Base-by-base conservation (phyloP, 139 green algal genomes). In the Monoraphidium neglectum region DNA sequence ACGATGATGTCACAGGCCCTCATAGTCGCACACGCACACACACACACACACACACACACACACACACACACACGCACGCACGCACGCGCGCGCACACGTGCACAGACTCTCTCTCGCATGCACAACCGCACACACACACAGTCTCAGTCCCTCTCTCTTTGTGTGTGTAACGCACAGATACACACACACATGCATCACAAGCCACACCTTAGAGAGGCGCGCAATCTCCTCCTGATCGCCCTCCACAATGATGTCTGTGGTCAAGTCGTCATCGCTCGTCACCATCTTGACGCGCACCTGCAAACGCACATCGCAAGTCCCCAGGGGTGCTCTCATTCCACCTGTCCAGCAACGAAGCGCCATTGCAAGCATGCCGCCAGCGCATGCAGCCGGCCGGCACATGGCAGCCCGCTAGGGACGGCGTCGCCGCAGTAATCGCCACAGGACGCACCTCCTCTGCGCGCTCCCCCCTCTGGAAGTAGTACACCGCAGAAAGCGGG, bases 201-300 rank as follows among this genome's bases (percentile, higher is more conserved):
- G 0, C 0, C 78, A 0, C 40, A 89, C 92, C 87, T 93, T 95
- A 62, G 77, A 80, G 53, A 98, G 87, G 13, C 94, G 84, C 53
- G 89, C 82, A 23, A 96, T 87, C 87, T 98, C 94, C 82, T 98
- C 94, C 49, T 88, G 82, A 72, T 97, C 93, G 0, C 94, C 93
- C 79, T 97, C 84, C 10, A 97, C 80, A 13, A 90, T 78, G 51
- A 98, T 96, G 84, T 98, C 94, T 6, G 91, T 96, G 2, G 77
- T 90, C 18, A 60, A 66, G n/a, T 97, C 92, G 66, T 97, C 92
- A 77, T 97, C 93, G 1, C 87, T 57, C 40, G 92, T 95, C 23
- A 94, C 88, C 91, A 98, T 96, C 84, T 98, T 98, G 24, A 98
- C 90, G 53, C 72, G 73, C 59, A 89, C 70, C 81, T 89, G 70